Conservation (phyloP, 2,329 filamentous ascomycete genomes). For the Diplocarpon mali region DNA sequence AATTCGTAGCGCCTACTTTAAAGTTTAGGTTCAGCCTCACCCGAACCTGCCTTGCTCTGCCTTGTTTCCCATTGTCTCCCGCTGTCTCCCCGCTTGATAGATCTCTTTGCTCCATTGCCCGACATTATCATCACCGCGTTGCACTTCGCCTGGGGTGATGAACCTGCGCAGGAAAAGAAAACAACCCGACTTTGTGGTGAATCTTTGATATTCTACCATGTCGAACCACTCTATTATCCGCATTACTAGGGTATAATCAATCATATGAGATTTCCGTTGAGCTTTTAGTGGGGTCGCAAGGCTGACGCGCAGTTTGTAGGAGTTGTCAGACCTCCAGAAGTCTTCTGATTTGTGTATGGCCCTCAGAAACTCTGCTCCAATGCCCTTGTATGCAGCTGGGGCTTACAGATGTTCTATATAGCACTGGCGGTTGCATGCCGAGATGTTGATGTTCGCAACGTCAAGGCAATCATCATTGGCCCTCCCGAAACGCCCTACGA, state of each 20-base stretch:
- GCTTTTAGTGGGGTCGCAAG: slow-evolving; percentile 22
- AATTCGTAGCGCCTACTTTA: too few species aligned
- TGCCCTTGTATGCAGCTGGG: slow-evolving; percentile 3
- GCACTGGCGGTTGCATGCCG: slow-evolving; percentile 79
- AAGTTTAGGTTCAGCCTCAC: slow-evolving; percentile 1
- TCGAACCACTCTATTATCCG: slow-evolving; percentile 80
- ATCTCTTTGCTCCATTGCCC: neutral
- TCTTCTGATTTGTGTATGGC: slow-evolving; percentile 69
- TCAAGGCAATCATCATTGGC: slow-evolving; percentile 80
- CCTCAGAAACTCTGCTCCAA: slow-evolving; percentile 1
- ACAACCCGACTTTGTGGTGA: slow-evolving; percentile 1
- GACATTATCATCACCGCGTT: too few species aligned
- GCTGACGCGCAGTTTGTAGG: slow-evolving; percentile 41
- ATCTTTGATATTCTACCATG: slow-evolving; percentile 35
- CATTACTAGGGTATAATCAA: slow-evolving; percentile 60
- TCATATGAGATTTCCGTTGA: slow-evolving; percentile 3
- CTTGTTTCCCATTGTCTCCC: neutral
- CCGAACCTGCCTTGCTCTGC: neutral
- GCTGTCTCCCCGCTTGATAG: neutral
- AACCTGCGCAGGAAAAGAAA: slow-evolving; percentile 7
- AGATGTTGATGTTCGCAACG: slow-evolving; percentile 79
- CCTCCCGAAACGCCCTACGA: slow-evolving; percentile 93
- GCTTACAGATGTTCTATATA: slow-evolving; percentile 29
- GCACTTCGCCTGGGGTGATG: neutral
- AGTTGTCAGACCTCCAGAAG: slow-evolving; percentile 76